These are phyloP conservation scores for Talaromyces sp. DNA, from an alignment of 2,329 filamentous ascomycete genomes.

Conservation along the genomic window DNA sequence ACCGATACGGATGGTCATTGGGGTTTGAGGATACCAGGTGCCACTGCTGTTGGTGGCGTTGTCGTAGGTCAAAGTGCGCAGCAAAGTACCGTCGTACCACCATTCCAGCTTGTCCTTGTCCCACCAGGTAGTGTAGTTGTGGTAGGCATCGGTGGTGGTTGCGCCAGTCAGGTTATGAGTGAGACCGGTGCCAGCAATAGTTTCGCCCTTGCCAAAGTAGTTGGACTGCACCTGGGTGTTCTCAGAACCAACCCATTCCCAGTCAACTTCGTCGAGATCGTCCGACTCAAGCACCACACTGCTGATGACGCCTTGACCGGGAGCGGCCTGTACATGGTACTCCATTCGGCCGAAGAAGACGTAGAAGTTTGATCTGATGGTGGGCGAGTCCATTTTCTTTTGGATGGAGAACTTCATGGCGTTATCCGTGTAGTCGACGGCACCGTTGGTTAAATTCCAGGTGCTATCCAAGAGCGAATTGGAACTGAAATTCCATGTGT, in stretches of 20 bases:
- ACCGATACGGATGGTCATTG: conserved; percentile 65
- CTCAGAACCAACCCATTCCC: conserved; percentile 44
- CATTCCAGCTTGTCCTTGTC: conserved; percentile 59
- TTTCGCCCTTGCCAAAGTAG: conserved; percentile 91
- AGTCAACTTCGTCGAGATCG: conserved; percentile 82
- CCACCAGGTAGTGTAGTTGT: conserved; percentile 59
- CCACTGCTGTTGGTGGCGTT: conserved; percentile 53
- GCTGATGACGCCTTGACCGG: conserved; percentile 70
- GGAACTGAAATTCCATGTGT: conserved; percentile 60
- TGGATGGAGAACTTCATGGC: conserved; percentile 69
- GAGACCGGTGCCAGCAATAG: conserved; percentile 73
- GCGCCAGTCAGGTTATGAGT: conserved; percentile 62
- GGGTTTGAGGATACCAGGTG: conserved; percentile 64
- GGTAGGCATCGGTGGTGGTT: conserved; percentile 39
- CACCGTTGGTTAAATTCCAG: conserved; percentile 66
- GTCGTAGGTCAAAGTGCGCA: conserved; percentile 57
- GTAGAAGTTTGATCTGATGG: conserved; percentile 72
- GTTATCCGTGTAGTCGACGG: conserved; percentile 55
- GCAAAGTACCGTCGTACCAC: conserved; percentile 56
- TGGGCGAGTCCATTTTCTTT: conserved; percentile 68
- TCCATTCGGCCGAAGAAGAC: conserved; percentile 82
- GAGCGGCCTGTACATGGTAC: conserved; percentile 69
- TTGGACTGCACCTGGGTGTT: conserved; percentile 65
- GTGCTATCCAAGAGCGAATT: conserved; percentile 46
- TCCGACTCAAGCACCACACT: conserved; percentile 79